Evolutionary conservation across 2,329 filamentous ascomycete genomes (phyloP).

Genomic region (Fusarium sp.): DNA sequence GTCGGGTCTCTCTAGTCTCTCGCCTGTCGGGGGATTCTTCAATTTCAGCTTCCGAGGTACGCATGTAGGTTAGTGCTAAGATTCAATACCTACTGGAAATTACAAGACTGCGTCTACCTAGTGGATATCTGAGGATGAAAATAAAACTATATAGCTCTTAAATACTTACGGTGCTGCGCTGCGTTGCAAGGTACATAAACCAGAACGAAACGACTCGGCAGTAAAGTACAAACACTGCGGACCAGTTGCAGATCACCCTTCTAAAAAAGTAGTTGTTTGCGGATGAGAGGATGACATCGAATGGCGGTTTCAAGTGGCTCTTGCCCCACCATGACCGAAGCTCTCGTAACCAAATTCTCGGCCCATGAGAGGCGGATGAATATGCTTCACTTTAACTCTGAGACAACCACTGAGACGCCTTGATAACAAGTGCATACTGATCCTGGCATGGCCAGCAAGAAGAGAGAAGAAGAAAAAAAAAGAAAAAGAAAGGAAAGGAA

Average conservation of each 20-base stretch:
- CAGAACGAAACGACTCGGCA: not conserved
- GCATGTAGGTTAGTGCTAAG: not conserved
- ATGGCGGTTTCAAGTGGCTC: slow-evolving; percentile 45
- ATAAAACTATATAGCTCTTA: not conserved
- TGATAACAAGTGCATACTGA: slow-evolving; percentile 12
- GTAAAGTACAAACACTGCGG: not conserved
- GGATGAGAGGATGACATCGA: slow-evolving; percentile 20
- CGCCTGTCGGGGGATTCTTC: not conserved
- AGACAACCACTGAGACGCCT: slow-evolving; percentile 33
- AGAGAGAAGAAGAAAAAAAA: not conserved
- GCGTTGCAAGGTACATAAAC: not conserved
- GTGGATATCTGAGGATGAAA: not conserved
- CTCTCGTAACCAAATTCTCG: slow-evolving; percentile 22
- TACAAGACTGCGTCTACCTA: not conserved
- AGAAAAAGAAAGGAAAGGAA: not conserved
- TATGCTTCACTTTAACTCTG: slow-evolving; percentile 26
- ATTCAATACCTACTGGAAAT: not conserved
- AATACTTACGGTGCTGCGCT: not conserved
- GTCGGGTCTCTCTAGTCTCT: not conserved
- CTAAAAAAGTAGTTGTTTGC: slow-evolving; percentile 11
- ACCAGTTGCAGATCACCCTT: slow-evolving; percentile 23
- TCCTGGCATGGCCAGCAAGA: slow-evolving; percentile 7
- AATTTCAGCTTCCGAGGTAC: not conserved
- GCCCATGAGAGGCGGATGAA: slow-evolving; percentile 29
- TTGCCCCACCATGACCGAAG: slow-evolving; percentile 35